Conservation (phyloP, 768 basidiomycete species). For the Hericium rajendrae region DNA sequence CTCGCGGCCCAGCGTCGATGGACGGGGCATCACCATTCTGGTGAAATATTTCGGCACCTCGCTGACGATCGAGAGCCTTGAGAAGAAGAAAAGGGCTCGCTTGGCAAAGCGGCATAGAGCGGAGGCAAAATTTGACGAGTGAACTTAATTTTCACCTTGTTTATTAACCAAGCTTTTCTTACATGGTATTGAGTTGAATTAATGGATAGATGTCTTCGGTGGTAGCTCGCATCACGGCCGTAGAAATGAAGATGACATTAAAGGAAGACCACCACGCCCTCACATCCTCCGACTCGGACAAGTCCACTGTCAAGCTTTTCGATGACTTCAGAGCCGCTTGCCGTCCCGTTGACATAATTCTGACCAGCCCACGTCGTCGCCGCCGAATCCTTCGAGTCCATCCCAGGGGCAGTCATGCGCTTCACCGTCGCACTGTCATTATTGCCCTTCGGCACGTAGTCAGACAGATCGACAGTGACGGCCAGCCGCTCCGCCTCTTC, state of each 20-base stretch:
- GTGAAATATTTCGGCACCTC: neutral
- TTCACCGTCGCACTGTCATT: conserved; percentile 13
- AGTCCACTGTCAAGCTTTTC: conserved; percentile 7
- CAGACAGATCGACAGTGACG: conserved; percentile 12
- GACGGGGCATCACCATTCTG: neutral
- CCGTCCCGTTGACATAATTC: conserved; percentile 21
- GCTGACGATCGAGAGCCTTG: neutral
- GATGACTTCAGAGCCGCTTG: conserved; percentile 15
- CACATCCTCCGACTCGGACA: neutral
- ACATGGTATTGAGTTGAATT: too few relatives aligned
- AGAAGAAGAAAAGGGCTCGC: neutral
- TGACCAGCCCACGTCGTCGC: conserved; percentile 23
- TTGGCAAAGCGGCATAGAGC: neutral
- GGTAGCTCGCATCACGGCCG: too few relatives aligned
- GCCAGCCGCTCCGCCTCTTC: conserved; percentile 4
- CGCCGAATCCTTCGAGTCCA: conserved; percentile 20
- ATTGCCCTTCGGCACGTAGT: neutral
- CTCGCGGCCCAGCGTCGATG: neutral
- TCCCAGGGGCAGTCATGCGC: conserved; percentile 21
- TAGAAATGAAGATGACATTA: neutral
- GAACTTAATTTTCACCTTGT: neutral
- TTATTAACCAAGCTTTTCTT: too few relatives aligned
- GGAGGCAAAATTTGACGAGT: neutral
- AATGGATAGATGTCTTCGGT: too few relatives aligned
- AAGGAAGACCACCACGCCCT: neutral